These are phyloP conservation scores for Bryoglossum gracile DNA, from an alignment of 495 filamentous ascomycete genomes.

Conservation along the genomic window DNA sequence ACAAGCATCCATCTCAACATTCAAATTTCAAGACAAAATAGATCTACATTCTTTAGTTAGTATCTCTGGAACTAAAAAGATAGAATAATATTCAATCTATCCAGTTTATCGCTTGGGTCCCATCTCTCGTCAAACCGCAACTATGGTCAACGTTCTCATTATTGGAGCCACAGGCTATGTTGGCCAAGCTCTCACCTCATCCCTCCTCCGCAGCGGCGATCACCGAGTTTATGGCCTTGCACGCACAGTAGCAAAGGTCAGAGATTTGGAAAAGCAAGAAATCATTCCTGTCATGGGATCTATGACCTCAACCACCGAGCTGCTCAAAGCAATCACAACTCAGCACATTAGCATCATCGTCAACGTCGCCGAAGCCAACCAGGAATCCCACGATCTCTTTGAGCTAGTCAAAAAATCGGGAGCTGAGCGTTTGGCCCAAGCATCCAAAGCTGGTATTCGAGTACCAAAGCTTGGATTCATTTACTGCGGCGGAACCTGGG, in stretches of 20 bases:
- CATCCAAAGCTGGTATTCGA: conserved; percentile 10
- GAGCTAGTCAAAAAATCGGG: conserved; percentile 22
- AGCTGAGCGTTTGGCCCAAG: conserved; percentile 12
- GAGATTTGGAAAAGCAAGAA: conserved; percentile 22
- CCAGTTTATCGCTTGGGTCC: too few species aligned
- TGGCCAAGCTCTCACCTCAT: conserved; percentile 29
- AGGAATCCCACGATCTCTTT: conserved; percentile 21
- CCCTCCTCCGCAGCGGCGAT: conserved; percentile 29
- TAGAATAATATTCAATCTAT: too few species aligned
- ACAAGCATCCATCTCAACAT: too few species aligned
- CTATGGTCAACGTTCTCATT: conserved; percentile 31
- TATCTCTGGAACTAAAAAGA: too few species aligned
- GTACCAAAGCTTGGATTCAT: conserved; percentile 36
- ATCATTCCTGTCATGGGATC: conserved; percentile 23
- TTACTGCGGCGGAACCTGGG: conserved; percentile 36
- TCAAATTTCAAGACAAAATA: too few species aligned
- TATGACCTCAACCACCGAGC: conserved; percentile 11
- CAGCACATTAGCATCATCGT: conserved; percentile 34
- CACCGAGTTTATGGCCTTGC: conserved; percentile 37
- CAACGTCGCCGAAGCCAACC: conserved; percentile 25
- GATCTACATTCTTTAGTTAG: too few species aligned
- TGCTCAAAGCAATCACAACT: conserved; percentile 18
- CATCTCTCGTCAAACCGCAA: too few species aligned
- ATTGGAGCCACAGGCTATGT: conserved; percentile 40
- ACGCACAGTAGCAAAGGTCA: conserved; percentile 29